These are phyloP conservation scores for Claviceps paspali DNA, from an alignment of 2,329 filamentous ascomycete species.

Conservation along the genomic window DNA sequence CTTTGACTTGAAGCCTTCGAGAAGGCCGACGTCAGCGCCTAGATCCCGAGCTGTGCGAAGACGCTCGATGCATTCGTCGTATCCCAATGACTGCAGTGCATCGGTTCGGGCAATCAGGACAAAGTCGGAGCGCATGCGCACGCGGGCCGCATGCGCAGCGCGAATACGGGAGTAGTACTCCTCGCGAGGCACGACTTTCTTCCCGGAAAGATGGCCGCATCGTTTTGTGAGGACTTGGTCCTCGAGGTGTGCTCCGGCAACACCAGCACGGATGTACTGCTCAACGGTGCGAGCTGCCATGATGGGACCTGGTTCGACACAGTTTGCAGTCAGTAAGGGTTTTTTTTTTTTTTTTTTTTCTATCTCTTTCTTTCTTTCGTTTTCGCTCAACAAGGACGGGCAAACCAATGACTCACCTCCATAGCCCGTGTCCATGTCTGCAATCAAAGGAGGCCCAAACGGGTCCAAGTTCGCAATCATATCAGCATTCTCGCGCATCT, in stretches of 20 bases:
- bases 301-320: conserved; percentile 21
- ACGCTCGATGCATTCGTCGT: conserved; percentile 37
- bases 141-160: conserved; percentile 36
- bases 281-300: conserved; percentile 37
- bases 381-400: too few species aligned
- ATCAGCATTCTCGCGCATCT: conserved; percentile 46
- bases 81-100: conserved; percentile 40
- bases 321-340: too few species aligned
- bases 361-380: too few species aligned
- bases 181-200: conserved; percentile 39
- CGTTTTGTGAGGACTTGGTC: conserved; percentile 51
- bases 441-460: conserved; percentile 40
- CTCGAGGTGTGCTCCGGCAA: conserved; percentile 46
- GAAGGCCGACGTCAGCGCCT: conserved; percentile 44
- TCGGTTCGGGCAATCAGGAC: conserved; percentile 52
- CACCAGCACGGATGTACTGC: conserved; percentile 36
- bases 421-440: conserved; percentile 44
- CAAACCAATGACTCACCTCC: conserved; percentile 24
- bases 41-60: conserved; percentile 34
- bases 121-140: conserved; percentile 36
- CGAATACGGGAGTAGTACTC: conserved; percentile 39
- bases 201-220: conserved; percentile 48
- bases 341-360: neutral
- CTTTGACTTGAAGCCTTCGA: conserved; percentile 40
- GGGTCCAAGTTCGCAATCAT: conserved; percentile 49